Evolutionary conservation across 345 rosid species (phyloP).

Genomic region (Populus deltoides): DNA sequence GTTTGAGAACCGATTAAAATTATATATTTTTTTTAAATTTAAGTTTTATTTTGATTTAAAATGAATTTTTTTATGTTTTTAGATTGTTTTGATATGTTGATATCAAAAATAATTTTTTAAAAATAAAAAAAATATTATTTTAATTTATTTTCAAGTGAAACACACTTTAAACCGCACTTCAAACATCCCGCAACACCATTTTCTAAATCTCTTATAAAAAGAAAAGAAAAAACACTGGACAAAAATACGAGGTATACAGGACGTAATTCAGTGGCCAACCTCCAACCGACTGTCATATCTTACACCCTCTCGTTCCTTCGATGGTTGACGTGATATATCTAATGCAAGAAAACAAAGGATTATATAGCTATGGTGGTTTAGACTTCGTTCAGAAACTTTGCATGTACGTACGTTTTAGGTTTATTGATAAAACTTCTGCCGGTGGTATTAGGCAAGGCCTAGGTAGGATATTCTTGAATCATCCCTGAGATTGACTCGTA

Average conservation of each 20-base stretch:
- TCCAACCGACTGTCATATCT: conserved; percentile 5
- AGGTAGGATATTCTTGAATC: background rate
- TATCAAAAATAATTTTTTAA: too few relatives aligned
- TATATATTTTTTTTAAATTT: too few relatives aligned
- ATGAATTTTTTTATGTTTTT: too few relatives aligned
- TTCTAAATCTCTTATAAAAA: too few relatives aligned
- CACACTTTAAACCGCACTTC: fast-evolving
- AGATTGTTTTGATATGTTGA: fast-evolving
- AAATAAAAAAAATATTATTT: too few relatives aligned
- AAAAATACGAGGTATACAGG: background rate
- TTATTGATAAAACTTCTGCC: background rate
- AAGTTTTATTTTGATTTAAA: too few relatives aligned
- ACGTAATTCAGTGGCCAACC: background rate
- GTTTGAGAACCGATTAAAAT: fast-evolving
- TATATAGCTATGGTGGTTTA: background rate
- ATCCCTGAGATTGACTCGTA: background rate
- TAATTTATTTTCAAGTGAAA: too few relatives aligned
- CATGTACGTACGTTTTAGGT: background rate
- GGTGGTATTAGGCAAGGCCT: too few relatives aligned
- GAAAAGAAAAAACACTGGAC: too few relatives aligned
- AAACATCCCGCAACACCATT: too few relatives aligned
- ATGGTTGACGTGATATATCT: background rate
- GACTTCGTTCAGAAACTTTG: too few relatives aligned
- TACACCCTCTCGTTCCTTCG: background rate
- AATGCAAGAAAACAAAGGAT: background rate